Evolutionary conservation across 139 green algal species (phyloP), one percentile per base, ranked within the genome.

Genomic region (Coelastrella sp.): DNA sequence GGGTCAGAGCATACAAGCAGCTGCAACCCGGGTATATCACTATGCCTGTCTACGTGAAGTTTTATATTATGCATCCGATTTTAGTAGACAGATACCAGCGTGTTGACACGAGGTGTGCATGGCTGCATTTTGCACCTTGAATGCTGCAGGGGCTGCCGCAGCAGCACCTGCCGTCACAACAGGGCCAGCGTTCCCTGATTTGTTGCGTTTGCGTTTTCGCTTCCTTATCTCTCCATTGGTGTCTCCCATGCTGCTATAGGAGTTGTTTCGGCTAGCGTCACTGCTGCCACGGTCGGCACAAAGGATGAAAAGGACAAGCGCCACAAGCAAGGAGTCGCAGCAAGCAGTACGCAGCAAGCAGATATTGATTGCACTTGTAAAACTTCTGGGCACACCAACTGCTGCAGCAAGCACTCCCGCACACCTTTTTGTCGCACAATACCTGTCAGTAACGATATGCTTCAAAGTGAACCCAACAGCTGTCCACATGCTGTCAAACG

Each of bases 201-300:
- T 80, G 72, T 40, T 80, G 30, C 72, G 72, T 80, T 80, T 80
- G 17, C 72, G 72, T 45, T 80, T 80, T 23, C 48, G 27, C 48
- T 80, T 80, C 72, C 66, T 80, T 23, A 35, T 37, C 19, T 80
- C 72, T 8, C 48, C 32, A 34, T 48, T 50, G 1, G 45, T 37
- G 34, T 80, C 48, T 32, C 72, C 72, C 72, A 80, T 80, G n/a
- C n/a, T 62, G n/a, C 8, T 21, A 9, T 43, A 62, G 6, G 34
- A 9, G 17, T n/a, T 62, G n/a, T 23, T 63, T 25, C 43, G 25
- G 11, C 25, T 62, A n/a, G 71, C 8, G 27, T 32, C 27, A 64
- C 7, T 9, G 17, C 6, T 32, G 53, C 7, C 15, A n/a, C n/a
- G n/a, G 21, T 9, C 21, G 53, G 53, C 53, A 64, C 19, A 21